Evolutionary conservation across 2,329 filamentous ascomycete genomes (phyloP).

Genomic region (Claviceps capensis): DNA sequence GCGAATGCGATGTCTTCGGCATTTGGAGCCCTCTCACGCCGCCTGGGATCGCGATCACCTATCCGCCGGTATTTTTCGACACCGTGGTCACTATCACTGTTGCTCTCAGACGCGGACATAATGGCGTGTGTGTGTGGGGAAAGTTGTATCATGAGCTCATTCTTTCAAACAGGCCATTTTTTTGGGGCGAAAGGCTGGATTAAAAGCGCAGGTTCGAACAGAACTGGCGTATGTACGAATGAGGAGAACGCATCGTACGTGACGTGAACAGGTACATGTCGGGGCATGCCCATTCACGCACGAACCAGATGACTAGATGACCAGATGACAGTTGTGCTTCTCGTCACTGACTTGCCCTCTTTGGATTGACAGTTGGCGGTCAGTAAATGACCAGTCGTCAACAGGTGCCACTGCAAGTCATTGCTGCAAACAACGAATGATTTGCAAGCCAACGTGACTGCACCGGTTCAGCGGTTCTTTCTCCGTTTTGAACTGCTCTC

Average conservation of each 20-base stretch:
- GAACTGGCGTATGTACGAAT: not conserved
- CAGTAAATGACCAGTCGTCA: not conserved
- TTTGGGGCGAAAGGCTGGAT: no score
- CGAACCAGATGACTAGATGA: not conserved
- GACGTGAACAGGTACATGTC: not conserved
- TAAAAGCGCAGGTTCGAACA: not conserved
- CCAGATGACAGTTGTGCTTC: not conserved
- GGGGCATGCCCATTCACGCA: not conserved
- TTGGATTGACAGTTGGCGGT: not conserved
- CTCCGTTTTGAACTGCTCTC: no score
- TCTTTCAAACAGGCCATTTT: not conserved
- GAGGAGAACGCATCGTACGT: not conserved
- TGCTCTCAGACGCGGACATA: not conserved
- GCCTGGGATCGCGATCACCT: not conserved
- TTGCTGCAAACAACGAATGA: not conserved
- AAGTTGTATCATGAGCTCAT: not conserved
- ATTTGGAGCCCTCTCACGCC: not conserved
- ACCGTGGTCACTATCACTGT: conserved; percentile 7
- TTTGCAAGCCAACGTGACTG: no score
- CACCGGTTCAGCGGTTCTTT: no score
- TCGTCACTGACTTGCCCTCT: not conserved
- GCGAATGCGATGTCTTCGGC: conserved; percentile 7
- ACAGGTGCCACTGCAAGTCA: not conserved
- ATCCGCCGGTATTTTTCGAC: conserved; percentile 4
- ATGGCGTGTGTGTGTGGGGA: not conserved